Percentiles rank a stretch among this genome's conserved stretches.
phyloP scores from a whole-genome alignment of 106 monocot species.

The Gastrodia elata region DNA sequence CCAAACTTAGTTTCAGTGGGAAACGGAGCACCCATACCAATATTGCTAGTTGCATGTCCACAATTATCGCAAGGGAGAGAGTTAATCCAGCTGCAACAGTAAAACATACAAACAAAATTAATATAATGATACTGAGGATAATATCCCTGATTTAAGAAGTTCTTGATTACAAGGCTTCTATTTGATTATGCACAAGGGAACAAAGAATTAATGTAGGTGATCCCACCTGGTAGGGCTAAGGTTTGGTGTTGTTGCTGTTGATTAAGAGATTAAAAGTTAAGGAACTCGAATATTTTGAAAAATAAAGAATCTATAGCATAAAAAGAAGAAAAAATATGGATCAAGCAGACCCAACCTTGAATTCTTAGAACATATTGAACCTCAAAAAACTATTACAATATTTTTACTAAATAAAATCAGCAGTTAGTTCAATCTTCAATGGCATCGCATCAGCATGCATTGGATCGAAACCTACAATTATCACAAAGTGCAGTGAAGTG shows the following conservation, averaged over 20 bases:
- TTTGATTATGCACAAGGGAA: too few relatives aligned
- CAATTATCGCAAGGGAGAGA: slow-evolving; percentile 66
- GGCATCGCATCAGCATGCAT: background rate
- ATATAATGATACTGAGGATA: background rate
- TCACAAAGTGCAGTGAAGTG: background rate
- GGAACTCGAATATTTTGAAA: background rate
- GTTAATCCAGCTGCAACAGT: slow-evolving; percentile 73
- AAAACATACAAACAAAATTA: background rate
- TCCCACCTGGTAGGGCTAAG: too few relatives aligned
- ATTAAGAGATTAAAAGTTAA: background rate
- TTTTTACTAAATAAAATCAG: background rate
- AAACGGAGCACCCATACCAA: slow-evolving; percentile 66
- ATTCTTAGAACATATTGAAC: background rate
- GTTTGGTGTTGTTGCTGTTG: too few relatives aligned
- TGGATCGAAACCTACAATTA: background rate
- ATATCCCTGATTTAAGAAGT: background rate
- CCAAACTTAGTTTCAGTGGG: slow-evolving; percentile 52
- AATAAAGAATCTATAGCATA: background rate
- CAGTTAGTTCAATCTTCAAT: background rate
- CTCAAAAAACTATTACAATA: background rate
- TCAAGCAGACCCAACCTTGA: background rate
- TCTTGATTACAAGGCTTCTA: too few relatives aligned
- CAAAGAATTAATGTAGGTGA: too few relatives aligned
- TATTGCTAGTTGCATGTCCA: slow-evolving; percentile 44
- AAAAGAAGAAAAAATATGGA: background rate